Percentiles rank a stretch among this genome's conserved stretches.
phyloP scores from a whole-genome alignment of 768 basidiomycete genomes.

The Lyophyllum semitale region DNA sequence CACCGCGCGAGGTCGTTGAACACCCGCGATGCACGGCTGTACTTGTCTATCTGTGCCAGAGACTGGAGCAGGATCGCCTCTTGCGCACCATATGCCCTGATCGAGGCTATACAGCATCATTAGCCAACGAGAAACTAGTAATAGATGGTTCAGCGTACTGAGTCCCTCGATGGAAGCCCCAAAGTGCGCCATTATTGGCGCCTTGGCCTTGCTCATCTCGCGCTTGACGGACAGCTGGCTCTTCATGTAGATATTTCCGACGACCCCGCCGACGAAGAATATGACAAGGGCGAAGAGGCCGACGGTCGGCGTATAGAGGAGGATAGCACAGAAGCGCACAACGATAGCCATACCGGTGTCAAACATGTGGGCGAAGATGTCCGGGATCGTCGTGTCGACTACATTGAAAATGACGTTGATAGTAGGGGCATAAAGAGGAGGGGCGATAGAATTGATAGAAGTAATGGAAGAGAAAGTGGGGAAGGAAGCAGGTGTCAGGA shows the following conservation, averaged over 20 bases:
- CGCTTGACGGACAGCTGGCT: constrained; percentile 48
- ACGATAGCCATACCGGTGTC: constrained; percentile 10
- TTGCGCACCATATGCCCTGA: constrained; percentile 68
- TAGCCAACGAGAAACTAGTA: background rate
- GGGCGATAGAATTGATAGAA: too few relatives aligned
- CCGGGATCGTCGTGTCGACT: constrained; percentile 47
- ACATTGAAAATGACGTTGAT: constrained; percentile 23
- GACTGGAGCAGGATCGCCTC: constrained; percentile 42
- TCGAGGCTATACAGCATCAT: constrained; percentile 38
- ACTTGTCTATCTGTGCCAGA: constrained; percentile 52
- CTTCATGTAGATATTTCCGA: constrained; percentile 44
- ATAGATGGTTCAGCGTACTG: constrained; percentile 27
- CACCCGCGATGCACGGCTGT: constrained; percentile 41
- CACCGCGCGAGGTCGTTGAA: constrained; percentile 44
- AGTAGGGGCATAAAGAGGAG: background rate
- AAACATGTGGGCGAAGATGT: constrained; percentile 19
- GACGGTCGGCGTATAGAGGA: constrained; percentile 14
- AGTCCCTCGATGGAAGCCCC: constrained; percentile 60
- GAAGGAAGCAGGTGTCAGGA: too few relatives aligned
- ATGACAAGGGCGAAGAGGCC: constrained; percentile 9
- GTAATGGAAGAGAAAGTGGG: background rate
- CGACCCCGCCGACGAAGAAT: constrained; percentile 36
- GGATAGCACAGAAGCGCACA: constrained; percentile 13
- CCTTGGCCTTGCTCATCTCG: constrained; percentile 43
- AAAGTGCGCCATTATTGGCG: constrained; percentile 35